A percentile compares a stretch with the other conserved stretches of the same genome.
phyloP scores from a whole-genome alignment of 1,284 basidiomycete genomes.

The Crucibulum parvulum region DNA sequence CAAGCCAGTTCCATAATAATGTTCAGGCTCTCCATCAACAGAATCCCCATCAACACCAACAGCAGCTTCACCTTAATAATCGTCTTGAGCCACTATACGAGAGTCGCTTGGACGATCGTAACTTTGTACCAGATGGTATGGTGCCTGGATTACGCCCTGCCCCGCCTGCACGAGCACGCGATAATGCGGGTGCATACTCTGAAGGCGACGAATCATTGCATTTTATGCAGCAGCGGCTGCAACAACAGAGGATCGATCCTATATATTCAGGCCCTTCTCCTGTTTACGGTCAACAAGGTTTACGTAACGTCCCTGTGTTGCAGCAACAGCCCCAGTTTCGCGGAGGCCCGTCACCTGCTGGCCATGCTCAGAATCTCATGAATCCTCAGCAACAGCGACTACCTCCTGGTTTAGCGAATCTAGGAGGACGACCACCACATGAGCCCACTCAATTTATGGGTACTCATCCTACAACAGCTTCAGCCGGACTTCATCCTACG shows the following conservation, averaged over 20 bases:
- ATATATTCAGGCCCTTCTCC: slow-evolving; percentile 58
- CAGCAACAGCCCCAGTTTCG: slow-evolving; percentile 72
- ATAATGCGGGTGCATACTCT: slow-evolving; percentile 60
- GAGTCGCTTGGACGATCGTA: slow-evolving; percentile 73
- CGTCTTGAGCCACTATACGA: slow-evolving; percentile 76
- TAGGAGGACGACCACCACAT: slow-evolving; percentile 80
- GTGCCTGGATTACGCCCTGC: slow-evolving; percentile 79
- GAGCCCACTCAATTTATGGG: slow-evolving; percentile 74
- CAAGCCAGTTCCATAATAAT: slow-evolving; percentile 40
- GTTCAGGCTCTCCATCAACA: slow-evolving; percentile 46
- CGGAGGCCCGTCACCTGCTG: slow-evolving; percentile 67
- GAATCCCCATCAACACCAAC: slow-evolving; percentile 49
- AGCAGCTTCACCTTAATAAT: slow-evolving; percentile 37
- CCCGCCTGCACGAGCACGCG: slow-evolving; percentile 65
- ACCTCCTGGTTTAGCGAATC: slow-evolving; percentile 83
- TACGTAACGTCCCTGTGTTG: slow-evolving; percentile 59
- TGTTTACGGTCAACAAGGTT: slow-evolving; percentile 60
- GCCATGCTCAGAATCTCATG: slow-evolving; percentile 43
- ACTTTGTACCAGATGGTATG: slow-evolving; percentile 83
- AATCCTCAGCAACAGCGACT: slow-evolving; percentile 64
- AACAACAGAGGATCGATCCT: slow-evolving; percentile 60
- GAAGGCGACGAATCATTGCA: slow-evolving; percentile 63
- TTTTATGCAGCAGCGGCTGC: slow-evolving; percentile 64
- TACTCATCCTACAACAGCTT: slow-evolving; percentile 51
- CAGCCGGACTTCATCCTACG: slow-evolving; percentile 56